A percentile compares a stretch with the other conserved stretches of the same genome.
These are phyloP conservation scores for Casuarina glauca DNA, from an alignment of 306 rosid genomes.

Conservation along the genomic window DNA sequence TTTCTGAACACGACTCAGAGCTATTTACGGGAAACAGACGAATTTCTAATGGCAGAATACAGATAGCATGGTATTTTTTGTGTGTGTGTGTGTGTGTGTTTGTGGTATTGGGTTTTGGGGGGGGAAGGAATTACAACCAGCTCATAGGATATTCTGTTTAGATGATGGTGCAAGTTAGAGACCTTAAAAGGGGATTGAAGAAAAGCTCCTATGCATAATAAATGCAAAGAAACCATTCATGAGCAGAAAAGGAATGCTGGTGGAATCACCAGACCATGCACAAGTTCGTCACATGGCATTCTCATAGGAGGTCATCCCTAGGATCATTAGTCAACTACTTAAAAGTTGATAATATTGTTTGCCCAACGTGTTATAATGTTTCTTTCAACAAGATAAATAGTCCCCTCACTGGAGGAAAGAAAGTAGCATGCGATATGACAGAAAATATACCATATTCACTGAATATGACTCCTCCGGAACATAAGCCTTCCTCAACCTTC, in stretches of 20 bases:
- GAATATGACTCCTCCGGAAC: conserved; percentile 82
- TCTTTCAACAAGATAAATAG: background rate
- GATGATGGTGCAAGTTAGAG: background rate
- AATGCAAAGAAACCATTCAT: background rate
- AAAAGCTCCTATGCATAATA: background rate
- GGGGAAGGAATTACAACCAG: too few species aligned
- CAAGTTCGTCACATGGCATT: background rate
- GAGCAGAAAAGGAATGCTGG: background rate
- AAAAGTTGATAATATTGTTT: background rate
- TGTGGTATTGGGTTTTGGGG: too few species aligned
- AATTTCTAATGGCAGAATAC: background rate
- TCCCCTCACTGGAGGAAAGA: background rate
- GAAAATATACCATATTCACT: conserved; percentile 63
- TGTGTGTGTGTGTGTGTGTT: too few species aligned
- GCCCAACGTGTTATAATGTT: background rate
- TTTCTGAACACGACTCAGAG: background rate
- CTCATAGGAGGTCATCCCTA: background rate
- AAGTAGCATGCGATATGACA: background rate
- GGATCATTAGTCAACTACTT: background rate
- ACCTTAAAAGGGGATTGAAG: background rate
- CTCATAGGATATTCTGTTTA: too few species aligned
- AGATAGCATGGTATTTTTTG: too few species aligned
- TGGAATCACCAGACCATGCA: background rate
- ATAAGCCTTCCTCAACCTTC: conserved; percentile 82
- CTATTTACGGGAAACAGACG: background rate